Percentiles rank a stretch among this genome's conserved stretches.
Conservation (phyloP, 176 grass and related monocot genomes). For the Rhipidocladum racemiflorum region DNA sequence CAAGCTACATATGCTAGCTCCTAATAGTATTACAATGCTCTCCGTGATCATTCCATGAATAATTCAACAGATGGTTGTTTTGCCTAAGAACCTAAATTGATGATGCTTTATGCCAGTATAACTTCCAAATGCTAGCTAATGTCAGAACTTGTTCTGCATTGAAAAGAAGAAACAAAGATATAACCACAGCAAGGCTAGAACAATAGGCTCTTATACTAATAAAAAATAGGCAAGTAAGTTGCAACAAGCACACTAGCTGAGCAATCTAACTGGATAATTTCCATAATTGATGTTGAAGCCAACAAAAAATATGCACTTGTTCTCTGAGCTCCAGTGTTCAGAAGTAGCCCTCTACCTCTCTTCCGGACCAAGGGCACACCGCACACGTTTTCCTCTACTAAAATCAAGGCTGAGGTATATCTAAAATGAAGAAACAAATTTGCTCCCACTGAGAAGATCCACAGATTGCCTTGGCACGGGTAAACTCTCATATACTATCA, state of each 20-base stretch:
- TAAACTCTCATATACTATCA: not conserved
- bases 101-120: not conserved
- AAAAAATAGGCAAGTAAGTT: not conserved
- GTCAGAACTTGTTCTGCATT: not conserved
- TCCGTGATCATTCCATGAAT: not conserved
- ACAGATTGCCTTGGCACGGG: not conserved
- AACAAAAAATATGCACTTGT: not conserved
- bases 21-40: not conserved
- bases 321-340: not conserved
- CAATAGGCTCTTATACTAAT: not conserved
- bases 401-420: not conserved
- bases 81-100: not conserved
- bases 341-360: not conserved
- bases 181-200: not conserved
- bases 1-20: not conserved
- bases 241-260: not conserved
- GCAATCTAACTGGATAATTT: not conserved
- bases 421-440: not conserved
- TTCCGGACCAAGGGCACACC: not conserved
- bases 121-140: not conserved
- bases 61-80: not conserved
- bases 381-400: not conserved
- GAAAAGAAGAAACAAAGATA: not conserved
- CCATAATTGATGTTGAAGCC: not conserved
- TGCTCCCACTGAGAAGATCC: not conserved